Conservation (phyloP, 768 basidiomycete genomes). For the Naganishia vishniacii region DNA sequence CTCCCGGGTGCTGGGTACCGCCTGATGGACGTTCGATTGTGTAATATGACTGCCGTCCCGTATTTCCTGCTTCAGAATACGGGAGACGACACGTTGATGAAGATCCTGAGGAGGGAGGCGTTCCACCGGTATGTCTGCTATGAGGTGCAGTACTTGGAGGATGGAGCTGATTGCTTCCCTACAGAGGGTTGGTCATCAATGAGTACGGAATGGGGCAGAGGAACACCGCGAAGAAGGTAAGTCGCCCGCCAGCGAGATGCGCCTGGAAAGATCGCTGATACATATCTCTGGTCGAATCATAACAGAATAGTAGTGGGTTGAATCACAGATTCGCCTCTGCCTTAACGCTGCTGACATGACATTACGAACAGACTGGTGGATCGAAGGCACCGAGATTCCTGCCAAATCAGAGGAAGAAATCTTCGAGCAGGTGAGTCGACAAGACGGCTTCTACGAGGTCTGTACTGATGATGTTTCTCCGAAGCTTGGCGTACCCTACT, state of each 20-base stretch:
- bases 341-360: neutral
- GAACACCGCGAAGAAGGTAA: slow-evolving; percentile 15
- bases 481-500: slow-evolving; percentile 38
- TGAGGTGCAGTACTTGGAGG: neutral
- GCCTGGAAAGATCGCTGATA: neutral
- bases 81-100: slow-evolving; percentile 45
- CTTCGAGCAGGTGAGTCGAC: slow-evolving; percentile 36
- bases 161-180: neutral
- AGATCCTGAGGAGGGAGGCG: slow-evolving; percentile 36
- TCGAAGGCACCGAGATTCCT: slow-evolving; percentile 35
- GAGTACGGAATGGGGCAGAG: slow-evolving; percentile 44
- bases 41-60: slow-evolving; percentile 34
- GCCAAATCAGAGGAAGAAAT: slow-evolving; percentile 42
- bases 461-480: neutral
- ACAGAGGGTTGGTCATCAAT: slow-evolving; percentile 40
- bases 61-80: slow-evolving; percentile 45
- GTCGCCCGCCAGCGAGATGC: neutral
- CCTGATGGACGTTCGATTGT: slow-evolving; percentile 44
- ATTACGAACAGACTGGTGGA: slow-evolving; percentile 25
- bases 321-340: neutral
- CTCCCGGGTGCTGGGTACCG: slow-evolving; percentile 31
- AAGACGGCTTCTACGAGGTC: no score
- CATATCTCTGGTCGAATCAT: neutral
- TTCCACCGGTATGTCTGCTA: slow-evolving; percentile 23
- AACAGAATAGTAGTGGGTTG: slow-evolving; percentile 11